Evolutionary conservation across 805 yeast species (phyloP).

Genomic region (Myxozyma lipomycoides): DNA sequence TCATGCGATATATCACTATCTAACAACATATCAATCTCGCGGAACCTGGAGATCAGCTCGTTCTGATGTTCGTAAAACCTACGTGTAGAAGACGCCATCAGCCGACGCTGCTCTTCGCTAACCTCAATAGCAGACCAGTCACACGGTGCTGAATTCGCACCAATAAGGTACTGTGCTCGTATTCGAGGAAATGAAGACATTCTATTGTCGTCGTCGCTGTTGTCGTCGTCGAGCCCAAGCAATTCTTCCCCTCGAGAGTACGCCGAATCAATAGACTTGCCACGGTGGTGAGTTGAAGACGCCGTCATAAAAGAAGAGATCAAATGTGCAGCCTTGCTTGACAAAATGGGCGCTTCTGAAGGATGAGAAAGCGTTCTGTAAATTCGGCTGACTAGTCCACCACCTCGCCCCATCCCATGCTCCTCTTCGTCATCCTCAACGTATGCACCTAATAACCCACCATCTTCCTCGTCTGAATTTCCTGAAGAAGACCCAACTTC

Average conservation of each 20-base stretch:
- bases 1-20: conserved; percentile 67
- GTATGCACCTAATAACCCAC: neutral
- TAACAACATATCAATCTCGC: conserved; percentile 58
- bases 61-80: conserved; percentile 58
- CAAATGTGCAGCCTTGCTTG: conserved; percentile 6
- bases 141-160: conserved; percentile 39
- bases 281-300: conserved; percentile 17
- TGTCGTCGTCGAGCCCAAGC: neutral
- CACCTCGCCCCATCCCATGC: no score
- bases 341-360: neutral
- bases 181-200: conserved; percentile 33
- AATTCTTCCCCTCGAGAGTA: neutral
- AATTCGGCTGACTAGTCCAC: neutral
- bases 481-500: neutral
- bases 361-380: neutral
- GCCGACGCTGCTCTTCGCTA: conserved; percentile 31
- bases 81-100: conserved; percentile 35
- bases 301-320: conserved; percentile 14
- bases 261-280: conserved; percentile 6
- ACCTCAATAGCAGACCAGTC: conserved; percentile 41
- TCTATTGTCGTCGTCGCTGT: neutral
- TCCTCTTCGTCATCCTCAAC: neutral
- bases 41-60: conserved; percentile 51
- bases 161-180: conserved; percentile 49
- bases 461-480: neutral